phyloP scores from a whole-genome alignment of 139 green algal genomes.

The Asterochloris erici region DNA sequence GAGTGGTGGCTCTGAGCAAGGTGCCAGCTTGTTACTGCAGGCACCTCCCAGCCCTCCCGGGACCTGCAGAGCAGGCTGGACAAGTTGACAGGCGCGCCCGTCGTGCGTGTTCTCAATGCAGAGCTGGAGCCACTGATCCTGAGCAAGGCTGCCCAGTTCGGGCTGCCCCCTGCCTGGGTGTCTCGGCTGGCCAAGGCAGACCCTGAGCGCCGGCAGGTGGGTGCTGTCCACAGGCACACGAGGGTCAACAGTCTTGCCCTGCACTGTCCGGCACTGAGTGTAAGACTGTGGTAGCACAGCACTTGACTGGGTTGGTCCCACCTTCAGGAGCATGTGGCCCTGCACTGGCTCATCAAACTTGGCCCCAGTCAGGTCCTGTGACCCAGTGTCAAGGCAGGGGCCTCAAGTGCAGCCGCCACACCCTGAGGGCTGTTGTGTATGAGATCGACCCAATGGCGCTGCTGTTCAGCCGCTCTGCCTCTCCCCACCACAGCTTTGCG shows the following conservation, averaged over 20 bases:
- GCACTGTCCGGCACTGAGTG: no score
- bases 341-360: no score
- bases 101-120: slow-evolving; percentile 61
- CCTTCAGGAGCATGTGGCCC: no score
- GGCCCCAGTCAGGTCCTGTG: not conserved
- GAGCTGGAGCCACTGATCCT: slow-evolving; percentile 80
- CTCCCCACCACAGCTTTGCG: slow-evolving; percentile 97
- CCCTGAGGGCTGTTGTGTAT: slow-evolving; percentile 44
- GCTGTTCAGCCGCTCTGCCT: slow-evolving; percentile 91
- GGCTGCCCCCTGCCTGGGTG: slow-evolving; percentile 68
- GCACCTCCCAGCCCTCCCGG: no score
- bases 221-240: not conserved
- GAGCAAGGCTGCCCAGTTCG: slow-evolving; percentile 69
- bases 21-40: no score
- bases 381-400: not conserved
- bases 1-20: no score
- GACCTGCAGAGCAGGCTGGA: not conserved
- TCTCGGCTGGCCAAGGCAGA: slow-evolving; percentile 60
- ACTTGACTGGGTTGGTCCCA: no score
- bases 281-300: no score
- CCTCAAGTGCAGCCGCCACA: not conserved
- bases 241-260: no score
- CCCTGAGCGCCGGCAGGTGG: slow-evolving; percentile 62
- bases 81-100: not conserved
- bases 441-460: slow-evolving; percentile 98